A percentile compares a stretch with the other conserved stretches of the same genome.
phyloP scores from a whole-genome alignment of 2,329 filamentous ascomycete species.

The Zasmidium citrigriseum region DNA sequence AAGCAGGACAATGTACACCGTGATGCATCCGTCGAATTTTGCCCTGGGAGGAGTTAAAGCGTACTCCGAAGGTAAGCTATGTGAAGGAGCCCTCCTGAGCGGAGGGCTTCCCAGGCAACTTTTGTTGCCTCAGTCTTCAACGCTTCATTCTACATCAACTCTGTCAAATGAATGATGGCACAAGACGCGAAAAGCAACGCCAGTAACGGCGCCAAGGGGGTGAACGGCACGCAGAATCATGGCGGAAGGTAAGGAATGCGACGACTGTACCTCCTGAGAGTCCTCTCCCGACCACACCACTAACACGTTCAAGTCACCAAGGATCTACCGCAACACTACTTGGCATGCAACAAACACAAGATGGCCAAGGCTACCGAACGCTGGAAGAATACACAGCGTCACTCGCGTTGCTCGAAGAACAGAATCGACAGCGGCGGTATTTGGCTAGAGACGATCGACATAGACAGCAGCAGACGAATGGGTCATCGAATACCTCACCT shows the following conservation, averaged over 20 bases:
- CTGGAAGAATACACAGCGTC: conserved; percentile 7
- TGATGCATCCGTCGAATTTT: too few relatives aligned
- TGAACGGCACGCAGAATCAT: neutral
- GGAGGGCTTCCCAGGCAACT: neutral
- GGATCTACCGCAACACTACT: conserved; percentile 3
- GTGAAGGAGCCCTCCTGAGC: neutral
- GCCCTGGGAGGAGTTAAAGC: neutral
- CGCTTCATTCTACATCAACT: neutral
- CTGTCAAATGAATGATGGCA: neutral
- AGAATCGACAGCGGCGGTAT: conserved; percentile 3
- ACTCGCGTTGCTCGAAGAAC: conserved; percentile 5
- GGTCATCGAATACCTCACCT: neutral
- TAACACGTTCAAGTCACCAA: neutral
- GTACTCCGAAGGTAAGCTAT: neutral
- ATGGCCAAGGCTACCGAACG: conserved; percentile 1
- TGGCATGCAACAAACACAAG: neutral
- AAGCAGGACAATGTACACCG: neutral
- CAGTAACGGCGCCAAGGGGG: neutral
- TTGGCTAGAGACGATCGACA: neutral
- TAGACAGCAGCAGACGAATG: neutral
- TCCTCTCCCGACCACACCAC: neutral
- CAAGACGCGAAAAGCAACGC: neutral
- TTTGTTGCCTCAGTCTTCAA: neutral
- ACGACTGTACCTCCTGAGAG: neutral
- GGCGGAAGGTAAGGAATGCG: neutral